Percentiles rank a stretch among this genome's conserved stretches.
Evolutionary conservation across 1,284 basidiomycete species (phyloP).

Genomic region (Microbotryomycetes sp.): DNA sequence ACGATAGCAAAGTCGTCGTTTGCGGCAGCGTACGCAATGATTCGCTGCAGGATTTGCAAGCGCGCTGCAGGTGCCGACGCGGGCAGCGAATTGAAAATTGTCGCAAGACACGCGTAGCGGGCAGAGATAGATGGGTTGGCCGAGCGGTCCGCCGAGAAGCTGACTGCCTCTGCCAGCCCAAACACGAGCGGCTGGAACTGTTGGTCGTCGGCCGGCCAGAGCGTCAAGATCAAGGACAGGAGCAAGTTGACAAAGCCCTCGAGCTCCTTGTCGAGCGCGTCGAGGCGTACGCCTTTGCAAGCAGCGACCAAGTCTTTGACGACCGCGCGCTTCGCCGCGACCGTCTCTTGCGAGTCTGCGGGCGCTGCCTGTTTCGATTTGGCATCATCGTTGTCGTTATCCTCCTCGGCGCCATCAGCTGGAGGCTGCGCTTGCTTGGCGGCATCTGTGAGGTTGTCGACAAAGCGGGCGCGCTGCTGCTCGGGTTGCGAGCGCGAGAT

Average conservation of each 20-base stretch:
- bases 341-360: conserved; percentile 11
- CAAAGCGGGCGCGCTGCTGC: conserved; percentile 9
- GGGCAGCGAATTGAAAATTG: conserved; percentile 77
- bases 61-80: conserved; percentile 48
- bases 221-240: conserved; percentile 21
- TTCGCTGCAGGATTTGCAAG: conserved; percentile 53
- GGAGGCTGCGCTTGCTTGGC: conserved; percentile 6
- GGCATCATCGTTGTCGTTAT: conserved; percentile 8
- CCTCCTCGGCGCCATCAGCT: background rate
- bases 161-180: conserved; percentile 14
- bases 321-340: conserved; percentile 12
- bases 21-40: conserved; percentile 58
- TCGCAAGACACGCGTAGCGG: conserved; percentile 58
- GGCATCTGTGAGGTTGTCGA: conserved; percentile 4
- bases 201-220: conserved; percentile 9
- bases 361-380: background rate
- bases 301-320: conserved; percentile 5
- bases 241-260: conserved; percentile 29
- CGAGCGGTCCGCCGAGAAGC: conserved; percentile 11
- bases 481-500: conserved; percentile 16
- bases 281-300: conserved; percentile 5
- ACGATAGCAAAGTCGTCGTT: conserved; percentile 64
- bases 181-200: conserved; percentile 14
- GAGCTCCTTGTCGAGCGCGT: conserved; percentile 23
- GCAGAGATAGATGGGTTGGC: conserved; percentile 19